phyloP scores from a whole-genome alignment of 2,329 filamentous ascomycete genomes.

The Ophiostoma sp. region DNA sequence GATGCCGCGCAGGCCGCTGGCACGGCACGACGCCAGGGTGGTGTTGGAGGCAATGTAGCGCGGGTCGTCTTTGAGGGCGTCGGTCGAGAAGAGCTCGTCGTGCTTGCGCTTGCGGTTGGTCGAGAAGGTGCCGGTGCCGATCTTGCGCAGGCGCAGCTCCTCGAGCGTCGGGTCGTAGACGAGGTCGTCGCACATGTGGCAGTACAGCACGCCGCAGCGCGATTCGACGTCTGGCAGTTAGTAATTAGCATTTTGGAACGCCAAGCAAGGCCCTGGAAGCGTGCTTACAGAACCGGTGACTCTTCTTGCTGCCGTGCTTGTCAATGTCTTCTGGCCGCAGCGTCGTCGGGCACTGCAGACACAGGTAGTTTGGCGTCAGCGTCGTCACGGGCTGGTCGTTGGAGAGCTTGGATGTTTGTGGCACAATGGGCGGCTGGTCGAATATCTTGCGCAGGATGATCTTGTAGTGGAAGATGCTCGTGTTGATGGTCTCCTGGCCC shows the following conservation, averaged over 20 bases:
- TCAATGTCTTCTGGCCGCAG: slow-evolving; percentile 60
- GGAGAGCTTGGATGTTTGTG: slow-evolving; percentile 57
- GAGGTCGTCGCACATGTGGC: slow-evolving; percentile 75
- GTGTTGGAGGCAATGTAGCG: slow-evolving; percentile 74
- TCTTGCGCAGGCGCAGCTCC: slow-evolving; percentile 65
- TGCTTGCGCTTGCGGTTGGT: slow-evolving; percentile 69
- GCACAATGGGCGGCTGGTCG: slow-evolving; percentile 59
- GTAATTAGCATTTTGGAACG: neutral
- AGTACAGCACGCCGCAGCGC: slow-evolving; percentile 67
- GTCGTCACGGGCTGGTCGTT: slow-evolving; percentile 56
- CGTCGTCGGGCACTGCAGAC: slow-evolving; percentile 66
- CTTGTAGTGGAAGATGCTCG: slow-evolving; percentile 66
- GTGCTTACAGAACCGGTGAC: slow-evolving; percentile 65
- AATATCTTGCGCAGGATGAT: slow-evolving; percentile 65
- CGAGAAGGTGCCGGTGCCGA: slow-evolving; percentile 60
- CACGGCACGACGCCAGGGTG: slow-evolving; percentile 58
- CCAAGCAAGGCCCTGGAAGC: slow-evolving; percentile 15
- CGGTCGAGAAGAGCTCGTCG: slow-evolving; percentile 59
- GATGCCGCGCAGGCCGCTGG: slow-evolving; percentile 81
- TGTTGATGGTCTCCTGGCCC: slow-evolving; percentile 59
- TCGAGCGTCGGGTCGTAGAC: slow-evolving; percentile 79
- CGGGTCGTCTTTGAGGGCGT: slow-evolving; percentile 64
- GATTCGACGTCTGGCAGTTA: slow-evolving; percentile 64
- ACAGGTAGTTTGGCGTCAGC: slow-evolving; percentile 64
- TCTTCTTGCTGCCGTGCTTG: slow-evolving; percentile 63